These are phyloP conservation scores for Whalleya microplaca DNA, from an alignment of 2,329 filamentous ascomycete species.

Conservation along the genomic window DNA sequence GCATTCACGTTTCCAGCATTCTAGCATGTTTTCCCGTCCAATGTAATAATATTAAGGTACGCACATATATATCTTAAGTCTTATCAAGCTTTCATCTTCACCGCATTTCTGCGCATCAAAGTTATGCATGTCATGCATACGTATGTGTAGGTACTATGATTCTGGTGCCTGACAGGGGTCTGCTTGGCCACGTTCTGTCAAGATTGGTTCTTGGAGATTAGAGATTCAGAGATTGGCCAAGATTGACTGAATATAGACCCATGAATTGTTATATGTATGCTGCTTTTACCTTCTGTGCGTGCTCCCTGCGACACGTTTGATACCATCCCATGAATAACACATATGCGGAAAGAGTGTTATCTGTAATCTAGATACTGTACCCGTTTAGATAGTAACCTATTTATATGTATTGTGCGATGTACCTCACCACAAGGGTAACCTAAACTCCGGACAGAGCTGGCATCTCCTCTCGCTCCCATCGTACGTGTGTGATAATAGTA, in stretches of 20 bases:
- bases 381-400: background rate
- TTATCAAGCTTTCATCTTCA: too few species aligned
- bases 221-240: background rate
- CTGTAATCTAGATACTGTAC: background rate
- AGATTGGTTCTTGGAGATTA: background rate
- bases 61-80: too few species aligned
- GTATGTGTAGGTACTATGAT: too few species aligned
- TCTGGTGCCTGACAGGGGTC: background rate
- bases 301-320: background rate
- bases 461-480: background rate
- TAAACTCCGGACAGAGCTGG: background rate
- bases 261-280: background rate
- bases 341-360: background rate
- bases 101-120: background rate
- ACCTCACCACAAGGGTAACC: background rate
- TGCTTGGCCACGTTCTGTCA: background rate
- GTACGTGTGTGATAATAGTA: background rate
- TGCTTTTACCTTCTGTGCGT: background rate
- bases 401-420: background rate
- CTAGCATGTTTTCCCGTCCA: too few species aligned
- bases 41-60: too few species aligned
- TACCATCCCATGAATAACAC: background rate
- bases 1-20: background rate
- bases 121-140: background rate
- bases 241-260: background rate